A percentile compares a stretch with the other conserved stretches of the same genome.
These are phyloP conservation scores for Purpureocillium takamizusanense DNA, from an alignment of 2,329 filamentous ascomycete genomes.

Conservation along the genomic window DNA sequence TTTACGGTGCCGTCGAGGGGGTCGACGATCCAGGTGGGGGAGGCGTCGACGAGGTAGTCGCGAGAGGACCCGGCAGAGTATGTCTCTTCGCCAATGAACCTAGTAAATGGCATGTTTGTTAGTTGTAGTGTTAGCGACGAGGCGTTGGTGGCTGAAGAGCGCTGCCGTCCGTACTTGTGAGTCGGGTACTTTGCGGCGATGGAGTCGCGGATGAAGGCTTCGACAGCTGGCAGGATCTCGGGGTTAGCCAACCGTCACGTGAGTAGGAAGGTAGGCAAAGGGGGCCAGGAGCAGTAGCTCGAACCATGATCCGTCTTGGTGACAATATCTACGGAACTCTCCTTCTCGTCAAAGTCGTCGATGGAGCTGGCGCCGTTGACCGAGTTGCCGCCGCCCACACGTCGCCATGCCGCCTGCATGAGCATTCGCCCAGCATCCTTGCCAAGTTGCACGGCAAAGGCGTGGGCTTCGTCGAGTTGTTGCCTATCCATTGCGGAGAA, in stretches of 20 bases:
- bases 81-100: slow-evolving; percentile 69
- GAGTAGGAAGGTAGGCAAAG: too few species aligned
- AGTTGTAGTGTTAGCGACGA: too few species aligned
- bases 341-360: slow-evolving; percentile 46
- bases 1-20: slow-evolving; percentile 75
- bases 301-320: slow-evolving; percentile 67
- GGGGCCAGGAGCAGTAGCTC: too few species aligned
- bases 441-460: slow-evolving; percentile 61
- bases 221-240: slow-evolving; percentile 46
- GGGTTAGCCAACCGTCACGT: too few species aligned
- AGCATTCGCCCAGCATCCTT: slow-evolving; percentile 62
- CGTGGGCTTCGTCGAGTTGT: slow-evolving; percentile 57
- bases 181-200: slow-evolving; percentile 52
- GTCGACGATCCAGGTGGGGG: slow-evolving; percentile 69
- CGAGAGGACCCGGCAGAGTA: slow-evolving; percentile 59
- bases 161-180: slow-evolving; percentile 58
- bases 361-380: slow-evolving; percentile 7
- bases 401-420: slow-evolving; percentile 43
- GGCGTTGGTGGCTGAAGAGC: slow-evolving; percentile 5
- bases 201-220: slow-evolving; percentile 54
- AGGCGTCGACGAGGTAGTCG: slow-evolving; percentile 54
- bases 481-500: slow-evolving; percentile 19
- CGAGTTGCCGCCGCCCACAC: slow-evolving; percentile 13
- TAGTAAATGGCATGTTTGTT: neutral
- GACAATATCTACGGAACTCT: slow-evolving; percentile 68